Conservation (phyloP, 2,329 filamentous ascomycete genomes). For the Pestalotiopsis sp. region DNA sequence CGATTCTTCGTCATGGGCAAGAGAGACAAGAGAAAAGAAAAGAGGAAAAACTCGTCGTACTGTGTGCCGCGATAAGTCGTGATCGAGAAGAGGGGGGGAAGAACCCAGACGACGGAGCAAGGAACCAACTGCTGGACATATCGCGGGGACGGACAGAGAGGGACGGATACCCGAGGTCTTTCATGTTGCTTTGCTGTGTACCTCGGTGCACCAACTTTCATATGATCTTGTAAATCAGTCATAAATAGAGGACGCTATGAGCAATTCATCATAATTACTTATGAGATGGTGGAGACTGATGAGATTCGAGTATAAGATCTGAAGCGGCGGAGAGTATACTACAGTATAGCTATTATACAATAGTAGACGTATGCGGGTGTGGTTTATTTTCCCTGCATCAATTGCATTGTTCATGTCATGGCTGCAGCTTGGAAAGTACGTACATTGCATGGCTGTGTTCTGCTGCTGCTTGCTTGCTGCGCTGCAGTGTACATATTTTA, state of each 20-base stretch:
- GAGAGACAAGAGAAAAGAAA: neutral
- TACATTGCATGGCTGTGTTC: neutral
- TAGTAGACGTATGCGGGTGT: neutral
- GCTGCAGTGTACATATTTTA: too few relatives aligned
- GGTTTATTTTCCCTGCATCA: neutral
- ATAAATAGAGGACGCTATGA: too few relatives aligned
- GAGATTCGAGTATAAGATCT: too few relatives aligned
- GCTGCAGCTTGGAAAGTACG: neutral
- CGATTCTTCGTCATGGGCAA: neutral
- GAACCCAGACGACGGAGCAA: neutral
- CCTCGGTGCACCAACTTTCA: neutral
- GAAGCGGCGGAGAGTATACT: neutral
- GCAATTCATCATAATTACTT: too few relatives aligned
- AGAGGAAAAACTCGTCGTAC: neutral
- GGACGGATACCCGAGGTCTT: neutral
- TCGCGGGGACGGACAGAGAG: neutral
- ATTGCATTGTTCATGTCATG: constrained; percentile 7
- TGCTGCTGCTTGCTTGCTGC: neutral
- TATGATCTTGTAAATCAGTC: too few relatives aligned
- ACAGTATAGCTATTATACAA: neutral
- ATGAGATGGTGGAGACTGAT: too few relatives aligned
- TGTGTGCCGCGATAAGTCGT: neutral
- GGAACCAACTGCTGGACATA: neutral
- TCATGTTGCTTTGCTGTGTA: neutral
- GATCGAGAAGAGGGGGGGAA: neutral